A percentile compares a stretch with the other conserved stretches of the same genome.
phyloP scores from a whole-genome alignment of 306 rosid genomes.

The Sphenostylis stenocarpa region DNA sequence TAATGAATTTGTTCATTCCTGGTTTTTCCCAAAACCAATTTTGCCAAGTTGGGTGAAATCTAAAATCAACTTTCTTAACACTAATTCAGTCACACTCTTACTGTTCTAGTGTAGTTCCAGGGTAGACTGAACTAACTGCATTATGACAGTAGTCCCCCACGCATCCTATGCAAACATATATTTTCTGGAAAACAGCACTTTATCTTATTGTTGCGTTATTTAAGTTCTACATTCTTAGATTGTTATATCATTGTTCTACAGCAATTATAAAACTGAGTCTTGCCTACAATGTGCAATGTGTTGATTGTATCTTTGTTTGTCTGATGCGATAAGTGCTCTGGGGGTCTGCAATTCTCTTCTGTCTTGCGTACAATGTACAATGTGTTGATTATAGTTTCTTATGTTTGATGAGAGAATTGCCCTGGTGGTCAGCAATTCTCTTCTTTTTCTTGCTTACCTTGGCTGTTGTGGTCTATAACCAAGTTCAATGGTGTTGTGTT shows the following conservation, averaged over 20 bases:
- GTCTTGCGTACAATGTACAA: neutral
- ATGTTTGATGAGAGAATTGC: neutral
- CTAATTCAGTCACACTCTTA: neutral
- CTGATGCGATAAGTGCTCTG: neutral
- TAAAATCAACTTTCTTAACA: neutral
- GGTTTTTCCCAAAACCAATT: neutral
- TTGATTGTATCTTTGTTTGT: neutral
- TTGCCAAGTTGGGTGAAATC: neutral
- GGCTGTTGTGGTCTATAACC: neutral
- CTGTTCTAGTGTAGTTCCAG: neutral
- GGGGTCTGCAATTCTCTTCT: neutral
- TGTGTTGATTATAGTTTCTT: neutral
- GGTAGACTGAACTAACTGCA: too few relatives aligned
- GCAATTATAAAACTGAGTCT: neutral
- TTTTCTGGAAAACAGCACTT: neutral
- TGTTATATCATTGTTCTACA: neutral
- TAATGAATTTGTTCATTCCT: neutral
- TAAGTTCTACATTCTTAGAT: neutral
- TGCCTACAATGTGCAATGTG: neutral
- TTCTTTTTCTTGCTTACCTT: neutral
- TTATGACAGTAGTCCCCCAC: neutral
- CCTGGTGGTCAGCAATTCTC: neutral
- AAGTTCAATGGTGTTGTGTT: neutral
- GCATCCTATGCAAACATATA: neutral
- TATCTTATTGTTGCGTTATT: too few relatives aligned